phyloP scores from a whole-genome alignment of 768 basidiomycete genomes.

The Lentinula sp. region DNA sequence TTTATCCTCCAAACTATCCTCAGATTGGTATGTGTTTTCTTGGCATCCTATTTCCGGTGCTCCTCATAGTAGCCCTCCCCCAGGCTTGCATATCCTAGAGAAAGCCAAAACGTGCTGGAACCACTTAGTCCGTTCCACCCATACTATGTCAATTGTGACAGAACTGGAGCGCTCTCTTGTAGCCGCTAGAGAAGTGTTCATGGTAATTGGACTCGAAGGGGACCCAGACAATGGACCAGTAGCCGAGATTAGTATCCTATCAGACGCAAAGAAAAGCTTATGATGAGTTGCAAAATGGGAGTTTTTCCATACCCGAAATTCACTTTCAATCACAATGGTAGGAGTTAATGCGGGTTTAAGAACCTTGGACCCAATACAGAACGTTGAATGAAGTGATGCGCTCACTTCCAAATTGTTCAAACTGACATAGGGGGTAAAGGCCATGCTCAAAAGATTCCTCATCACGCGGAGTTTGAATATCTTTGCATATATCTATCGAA shows the following conservation, averaged over 20 bases:
- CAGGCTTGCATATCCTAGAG: slow-evolving; percentile 74
- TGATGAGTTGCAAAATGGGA: background rate
- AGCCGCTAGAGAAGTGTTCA: slow-evolving; percentile 34
- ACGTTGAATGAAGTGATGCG: too few species aligned
- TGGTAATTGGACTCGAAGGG: slow-evolving; percentile 54
- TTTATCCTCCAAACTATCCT: slow-evolving; percentile 78
- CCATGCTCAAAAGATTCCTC: too few species aligned
- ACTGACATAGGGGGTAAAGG: too few species aligned
- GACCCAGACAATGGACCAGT: slow-evolving; percentile 51
- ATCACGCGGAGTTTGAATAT: background rate
- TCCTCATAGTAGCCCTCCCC: background rate
- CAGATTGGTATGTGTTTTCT: slow-evolving; percentile 54
- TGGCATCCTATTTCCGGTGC: background rate
- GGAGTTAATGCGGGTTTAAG: background rate
- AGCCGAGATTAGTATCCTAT: slow-evolving; percentile 42
- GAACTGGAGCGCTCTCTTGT: slow-evolving; percentile 28
- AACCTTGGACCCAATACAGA: background rate
- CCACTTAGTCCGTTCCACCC: slow-evolving; percentile 30
- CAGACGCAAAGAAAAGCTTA: background rate
- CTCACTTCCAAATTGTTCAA: too few species aligned
- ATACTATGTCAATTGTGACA: slow-evolving; percentile 10
- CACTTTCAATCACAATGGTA: background rate
- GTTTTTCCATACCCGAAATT: too few species aligned
- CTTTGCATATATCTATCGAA: background rate
- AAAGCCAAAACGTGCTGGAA: slow-evolving; percentile 80